A percentile compares a stretch with the other conserved stretches of the same genome.
These are phyloP conservation scores for Blastocystis sp. DNA, from an alignment of 352 stramenopile genomes.

Conservation along the genomic window DNA sequence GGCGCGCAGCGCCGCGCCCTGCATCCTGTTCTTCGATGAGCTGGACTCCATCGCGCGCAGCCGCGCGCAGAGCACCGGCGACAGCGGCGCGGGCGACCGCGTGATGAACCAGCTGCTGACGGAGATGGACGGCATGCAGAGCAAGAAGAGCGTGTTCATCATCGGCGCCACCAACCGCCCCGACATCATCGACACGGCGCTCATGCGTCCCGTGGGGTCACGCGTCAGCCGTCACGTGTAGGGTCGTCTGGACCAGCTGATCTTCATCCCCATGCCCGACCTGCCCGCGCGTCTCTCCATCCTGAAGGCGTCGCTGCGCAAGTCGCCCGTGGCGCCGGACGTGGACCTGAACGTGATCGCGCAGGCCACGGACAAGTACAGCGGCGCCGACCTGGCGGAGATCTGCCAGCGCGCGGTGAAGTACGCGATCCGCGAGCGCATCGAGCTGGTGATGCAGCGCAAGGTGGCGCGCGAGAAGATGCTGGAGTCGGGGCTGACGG, in stretches of 20 bases:
- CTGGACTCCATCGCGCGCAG: conserved; percentile 96
- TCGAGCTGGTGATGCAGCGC: conserved; percentile 94
- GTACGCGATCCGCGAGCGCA: conserved; percentile 96
- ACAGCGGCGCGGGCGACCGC: conserved; percentile 93
- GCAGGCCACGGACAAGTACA: conserved; percentile 93
- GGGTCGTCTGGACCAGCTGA: conserved; percentile 74
- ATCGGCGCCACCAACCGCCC: conserved; percentile 90
- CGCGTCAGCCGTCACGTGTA: background rate
- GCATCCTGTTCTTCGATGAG: conserved; percentile 99
- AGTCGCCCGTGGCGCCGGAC: conserved; percentile 93
- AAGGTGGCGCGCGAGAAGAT: conserved; percentile 78
- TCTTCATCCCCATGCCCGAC: conserved; percentile 94
- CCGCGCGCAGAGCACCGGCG: conserved; percentile 86
- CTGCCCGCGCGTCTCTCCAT: conserved; percentile 91
- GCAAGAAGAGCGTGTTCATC: conserved; percentile 99
- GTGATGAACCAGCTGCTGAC: conserved; percentile 99
- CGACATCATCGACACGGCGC: conserved; percentile 92
- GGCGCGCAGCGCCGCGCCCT: conserved; percentile 89
- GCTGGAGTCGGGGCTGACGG: conserved; percentile 72
- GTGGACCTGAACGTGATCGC: conserved; percentile 94
- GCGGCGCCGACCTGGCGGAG: conserved; percentile 97
- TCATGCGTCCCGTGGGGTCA: conserved; percentile 88
- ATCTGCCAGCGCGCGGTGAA: conserved; percentile 99
- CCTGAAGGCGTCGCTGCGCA: conserved; percentile 89
- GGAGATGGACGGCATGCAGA: conserved; percentile 97